Evolutionary conservation across 345 rosid species (phyloP).

Genomic region (Syzygium aqueum): DNA sequence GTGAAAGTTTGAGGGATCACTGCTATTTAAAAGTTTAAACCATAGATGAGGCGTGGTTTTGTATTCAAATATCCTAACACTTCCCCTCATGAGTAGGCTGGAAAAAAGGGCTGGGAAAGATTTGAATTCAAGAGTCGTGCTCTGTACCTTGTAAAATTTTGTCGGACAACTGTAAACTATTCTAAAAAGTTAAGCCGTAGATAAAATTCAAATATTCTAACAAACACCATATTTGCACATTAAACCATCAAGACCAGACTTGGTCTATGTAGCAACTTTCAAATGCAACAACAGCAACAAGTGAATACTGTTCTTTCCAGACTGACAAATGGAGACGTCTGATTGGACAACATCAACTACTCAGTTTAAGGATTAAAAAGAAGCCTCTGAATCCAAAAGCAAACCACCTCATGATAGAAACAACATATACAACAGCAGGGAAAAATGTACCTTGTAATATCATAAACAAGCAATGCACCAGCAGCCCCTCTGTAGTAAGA

Average conservation of each 20-base stretch:
- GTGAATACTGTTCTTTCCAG: neutral
- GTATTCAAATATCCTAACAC: neutral
- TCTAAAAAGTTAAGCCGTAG: neutral
- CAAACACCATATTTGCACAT: neutral
- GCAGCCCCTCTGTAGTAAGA: conserved; percentile 97
- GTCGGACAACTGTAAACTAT: neutral
- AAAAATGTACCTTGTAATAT: conserved; percentile 63
- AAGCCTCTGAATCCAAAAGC: neutral
- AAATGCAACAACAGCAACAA: neutral
- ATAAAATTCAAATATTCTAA: neutral
- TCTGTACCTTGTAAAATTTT: neutral
- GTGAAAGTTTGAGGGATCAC: neutral
- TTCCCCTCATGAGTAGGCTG: neutral
- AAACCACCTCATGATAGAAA: neutral
- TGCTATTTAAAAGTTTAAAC: neutral
- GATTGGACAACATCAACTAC: neutral
- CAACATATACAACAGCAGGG: neutral
- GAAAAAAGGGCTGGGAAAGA: neutral
- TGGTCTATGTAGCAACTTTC: neutral
- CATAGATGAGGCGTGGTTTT: neutral
- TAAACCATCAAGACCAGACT: neutral
- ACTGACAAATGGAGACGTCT: neutral
- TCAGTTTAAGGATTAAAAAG: neutral
- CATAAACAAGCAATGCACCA: conserved; percentile 97
- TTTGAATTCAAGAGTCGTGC: neutral